phyloP scores from a whole-genome alignment of 768 basidiomycete species.

The Auriscalpium vulgare region DNA sequence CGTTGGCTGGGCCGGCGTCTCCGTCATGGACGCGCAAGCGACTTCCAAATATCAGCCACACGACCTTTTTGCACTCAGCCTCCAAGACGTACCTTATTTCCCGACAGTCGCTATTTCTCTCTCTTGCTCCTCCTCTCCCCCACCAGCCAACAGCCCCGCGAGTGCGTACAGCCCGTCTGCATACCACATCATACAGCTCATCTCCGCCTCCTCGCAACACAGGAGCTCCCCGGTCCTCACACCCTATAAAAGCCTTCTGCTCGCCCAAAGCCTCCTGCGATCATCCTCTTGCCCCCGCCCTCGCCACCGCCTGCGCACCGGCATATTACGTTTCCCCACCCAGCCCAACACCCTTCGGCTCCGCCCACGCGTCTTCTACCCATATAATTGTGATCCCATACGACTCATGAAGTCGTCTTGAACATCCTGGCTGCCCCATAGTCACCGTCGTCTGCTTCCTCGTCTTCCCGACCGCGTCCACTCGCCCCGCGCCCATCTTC shows the following conservation, averaged over 20 bases:
- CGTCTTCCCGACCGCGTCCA: neutral
- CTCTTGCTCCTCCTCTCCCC: constrained; percentile 2
- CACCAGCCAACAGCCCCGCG: neutral
- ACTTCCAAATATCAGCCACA: constrained; percentile 31
- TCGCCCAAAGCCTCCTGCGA: neutral
- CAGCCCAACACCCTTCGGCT: constrained; percentile 3
- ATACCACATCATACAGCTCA: neutral
- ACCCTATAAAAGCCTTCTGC: neutral
- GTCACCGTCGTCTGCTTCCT: neutral
- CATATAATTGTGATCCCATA: neutral
- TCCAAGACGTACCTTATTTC: neutral
- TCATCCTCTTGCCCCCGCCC: neutral
- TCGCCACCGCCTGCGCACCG: no score
- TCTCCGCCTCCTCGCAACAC: neutral
- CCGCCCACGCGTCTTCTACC: neutral
- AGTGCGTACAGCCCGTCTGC: neutral
- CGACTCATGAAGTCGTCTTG: constrained; percentile 15
- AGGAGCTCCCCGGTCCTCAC: neutral
- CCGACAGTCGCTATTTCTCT: neutral
- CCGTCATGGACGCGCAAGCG: constrained; percentile 15
- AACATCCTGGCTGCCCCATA: constrained; percentile 4
- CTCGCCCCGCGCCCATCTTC: constrained; percentile 1
- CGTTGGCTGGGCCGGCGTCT: constrained; percentile 21
- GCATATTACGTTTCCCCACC: constrained; percentile 8
- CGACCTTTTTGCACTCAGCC: constrained; percentile 15